phyloP scores from a whole-genome alignment of 768 basidiomycete species.

The Podaxis sp. region DNA sequence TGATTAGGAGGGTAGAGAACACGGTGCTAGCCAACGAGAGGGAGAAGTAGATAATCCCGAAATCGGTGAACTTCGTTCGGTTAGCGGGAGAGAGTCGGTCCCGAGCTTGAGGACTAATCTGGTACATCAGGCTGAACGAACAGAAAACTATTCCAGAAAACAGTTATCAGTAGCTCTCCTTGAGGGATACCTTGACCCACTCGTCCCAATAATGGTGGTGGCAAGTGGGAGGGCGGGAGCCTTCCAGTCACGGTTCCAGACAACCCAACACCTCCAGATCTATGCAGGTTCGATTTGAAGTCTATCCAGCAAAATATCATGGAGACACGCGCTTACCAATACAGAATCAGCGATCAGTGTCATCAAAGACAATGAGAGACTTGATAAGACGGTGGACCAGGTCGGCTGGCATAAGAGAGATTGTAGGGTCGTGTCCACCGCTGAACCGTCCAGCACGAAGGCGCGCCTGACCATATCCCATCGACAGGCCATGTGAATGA shows the following conservation, averaged over 20 bases:
- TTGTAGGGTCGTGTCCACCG: background rate
- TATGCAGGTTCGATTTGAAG: background rate
- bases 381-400: slow-evolving; percentile 4
- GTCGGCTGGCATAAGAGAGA: background rate
- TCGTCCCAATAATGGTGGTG: background rate
- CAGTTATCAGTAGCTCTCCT: background rate
- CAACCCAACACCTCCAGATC: slow-evolving; percentile 12
- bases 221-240: background rate
- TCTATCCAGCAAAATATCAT: background rate
- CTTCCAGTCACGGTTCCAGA: slow-evolving; percentile 9
- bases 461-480: slow-evolving; percentile 10
- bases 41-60: slow-evolving; percentile 3
- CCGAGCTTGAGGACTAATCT: slow-evolving; percentile 2
- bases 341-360: slow-evolving; percentile 10
- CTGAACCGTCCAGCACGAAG: background rate
- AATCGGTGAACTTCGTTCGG: slow-evolving; percentile 1
- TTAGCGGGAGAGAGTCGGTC: background rate
- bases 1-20: slow-evolving; percentile 1
- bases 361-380: slow-evolving; percentile 8
- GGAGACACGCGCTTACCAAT: background rate
- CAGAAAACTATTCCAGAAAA: slow-evolving; percentile 1
- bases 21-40: slow-evolving; percentile 7
- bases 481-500: slow-evolving; percentile 3
- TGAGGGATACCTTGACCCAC: background rate
- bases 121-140: slow-evolving; percentile 2